These are phyloP conservation scores for Aspergillus pseudoviridinutans DNA, from an alignment of 2,329 filamentous ascomycete genomes.

Conservation along the genomic window DNA sequence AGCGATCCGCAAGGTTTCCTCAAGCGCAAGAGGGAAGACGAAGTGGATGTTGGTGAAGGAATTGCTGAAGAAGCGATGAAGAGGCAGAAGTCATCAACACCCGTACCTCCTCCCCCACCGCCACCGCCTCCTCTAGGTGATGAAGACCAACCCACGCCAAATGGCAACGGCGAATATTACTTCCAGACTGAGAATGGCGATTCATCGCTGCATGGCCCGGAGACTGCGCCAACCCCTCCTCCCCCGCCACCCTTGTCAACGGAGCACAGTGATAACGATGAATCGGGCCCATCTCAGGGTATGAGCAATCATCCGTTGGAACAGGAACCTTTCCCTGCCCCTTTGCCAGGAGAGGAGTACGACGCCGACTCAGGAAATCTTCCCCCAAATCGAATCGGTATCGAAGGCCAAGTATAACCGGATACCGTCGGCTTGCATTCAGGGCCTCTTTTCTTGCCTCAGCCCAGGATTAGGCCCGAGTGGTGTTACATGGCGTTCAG, in stretches of 20 bases:
- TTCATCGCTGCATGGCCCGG: conserved; percentile 13
- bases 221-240: conserved; percentile 24
- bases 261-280: conserved; percentile 17
- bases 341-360: not conserved
- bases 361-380: conserved; percentile 7
- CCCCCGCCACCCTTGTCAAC: conserved; percentile 30
- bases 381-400: conserved; percentile 18
- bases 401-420: conserved; percentile 22
- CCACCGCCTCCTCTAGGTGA: conserved; percentile 19
- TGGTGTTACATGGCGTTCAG: not conserved
- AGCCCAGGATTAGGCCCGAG: not conserved
- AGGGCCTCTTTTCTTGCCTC: conserved; percentile 6
- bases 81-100: conserved; percentile 47
- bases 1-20: conserved; percentile 1
- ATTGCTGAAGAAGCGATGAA: conserved; percentile 44
- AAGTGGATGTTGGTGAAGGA: conserved; percentile 27
- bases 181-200: conserved; percentile 15
- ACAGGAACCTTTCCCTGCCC: not conserved
- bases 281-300: conserved; percentile 5
- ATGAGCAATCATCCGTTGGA: conserved; percentile 7
- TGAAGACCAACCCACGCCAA: conserved; percentile 3
- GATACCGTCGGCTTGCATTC: not conserved
- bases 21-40: conserved; percentile 64
- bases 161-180: conserved; percentile 15
- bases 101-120: conserved; percentile 34